phyloP scores from a whole-genome alignment of 2,329 filamentous ascomycete species.

The Emydomyces testavorans region DNA sequence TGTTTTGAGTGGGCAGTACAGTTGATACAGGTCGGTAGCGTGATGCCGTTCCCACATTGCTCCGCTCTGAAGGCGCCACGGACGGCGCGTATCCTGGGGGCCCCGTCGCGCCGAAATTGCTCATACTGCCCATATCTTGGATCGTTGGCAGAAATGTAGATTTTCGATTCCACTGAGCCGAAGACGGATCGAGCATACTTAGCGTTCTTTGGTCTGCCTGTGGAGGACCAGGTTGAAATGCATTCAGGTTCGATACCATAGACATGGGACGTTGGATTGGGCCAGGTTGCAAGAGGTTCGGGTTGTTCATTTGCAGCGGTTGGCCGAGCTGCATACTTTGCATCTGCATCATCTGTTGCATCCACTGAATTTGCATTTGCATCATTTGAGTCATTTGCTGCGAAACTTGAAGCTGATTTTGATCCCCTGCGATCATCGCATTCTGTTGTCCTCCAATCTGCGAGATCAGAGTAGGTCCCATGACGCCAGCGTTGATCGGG shows the following conservation, averaged over 20 bases:
- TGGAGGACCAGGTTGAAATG: slow-evolving; percentile 21
- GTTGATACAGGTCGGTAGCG: slow-evolving; percentile 84
- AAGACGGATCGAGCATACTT: slow-evolving; percentile 65
- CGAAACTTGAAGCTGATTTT: slow-evolving; percentile 66
- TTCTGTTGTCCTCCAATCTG: slow-evolving; percentile 13
- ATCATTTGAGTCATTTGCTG: slow-evolving; percentile 80
- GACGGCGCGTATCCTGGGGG: slow-evolving; percentile 61
- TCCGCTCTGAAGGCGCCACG: slow-evolving; percentile 89
- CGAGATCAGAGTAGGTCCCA: slow-evolving; percentile 1
- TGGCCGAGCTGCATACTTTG: slow-evolving; percentile 40
- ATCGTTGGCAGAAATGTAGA: slow-evolving; percentile 26
- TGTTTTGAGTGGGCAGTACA: slow-evolving; percentile 32
- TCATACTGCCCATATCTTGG: slow-evolving; percentile 19
- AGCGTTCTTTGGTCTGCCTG: slow-evolving; percentile 52
- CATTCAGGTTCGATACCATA: slow-evolving; percentile 29
- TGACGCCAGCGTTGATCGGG: background rate
- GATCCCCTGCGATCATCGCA: slow-evolving; percentile 42
- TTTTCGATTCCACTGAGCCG: slow-evolving; percentile 28
- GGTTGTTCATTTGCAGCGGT: slow-evolving; percentile 22
- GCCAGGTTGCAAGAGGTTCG: slow-evolving; percentile 21
- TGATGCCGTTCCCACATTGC: slow-evolving; percentile 79
- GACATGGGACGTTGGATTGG: slow-evolving; percentile 38
- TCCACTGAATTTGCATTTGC: slow-evolving; percentile 91
- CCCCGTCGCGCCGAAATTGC: background rate
- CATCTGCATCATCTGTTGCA: slow-evolving; percentile 57